Conservation (phyloP, 805 yeast genomes). For the Cyberlindnera nakhonratchasimensis region DNA sequence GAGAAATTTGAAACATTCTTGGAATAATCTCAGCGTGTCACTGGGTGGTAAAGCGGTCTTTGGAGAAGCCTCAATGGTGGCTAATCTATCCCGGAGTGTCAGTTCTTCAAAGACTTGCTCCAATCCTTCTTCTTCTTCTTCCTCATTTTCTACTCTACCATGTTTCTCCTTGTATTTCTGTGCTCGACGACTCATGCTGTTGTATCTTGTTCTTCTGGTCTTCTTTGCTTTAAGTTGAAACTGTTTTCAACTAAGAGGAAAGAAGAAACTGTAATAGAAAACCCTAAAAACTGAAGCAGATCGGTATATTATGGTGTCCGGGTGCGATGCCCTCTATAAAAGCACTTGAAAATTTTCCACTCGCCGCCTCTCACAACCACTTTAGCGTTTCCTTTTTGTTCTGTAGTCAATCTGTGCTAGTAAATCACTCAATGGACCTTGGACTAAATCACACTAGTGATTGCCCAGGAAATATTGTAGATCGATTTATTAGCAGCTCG, state of each 20-base stretch:
- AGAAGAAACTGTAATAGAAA: neutral
- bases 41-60: conserved; percentile 21
- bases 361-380: neutral
- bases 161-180: conserved; percentile 19
- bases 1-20: conserved; percentile 20
- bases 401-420: conserved; percentile 50
- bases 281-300: conserved; percentile 2
- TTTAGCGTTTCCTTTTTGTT: neutral
- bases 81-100: conserved; percentile 4
- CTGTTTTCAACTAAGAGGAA: no score
- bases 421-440: conserved; percentile 38
- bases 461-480: conserved; percentile 24
- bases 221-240: no score
- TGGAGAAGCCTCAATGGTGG: conserved; percentile 21
- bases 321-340: conserved; percentile 9
- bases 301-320: conserved; percentile 10
- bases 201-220: neutral
- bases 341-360: conserved; percentile 11
- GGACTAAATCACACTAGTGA: conserved; percentile 23
- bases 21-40: conserved; percentile 24
- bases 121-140: conserved; percentile 5
- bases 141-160: conserved; percentile 5
- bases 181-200: conserved; percentile 24
- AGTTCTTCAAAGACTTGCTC: conserved; percentile 2
- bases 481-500: conserved; percentile 48